A percentile compares a stretch with the other conserved stretches of the same genome.
Evolutionary conservation across 768 basidiomycete species (phyloP).

Genomic region (Trametes villosa): DNA sequence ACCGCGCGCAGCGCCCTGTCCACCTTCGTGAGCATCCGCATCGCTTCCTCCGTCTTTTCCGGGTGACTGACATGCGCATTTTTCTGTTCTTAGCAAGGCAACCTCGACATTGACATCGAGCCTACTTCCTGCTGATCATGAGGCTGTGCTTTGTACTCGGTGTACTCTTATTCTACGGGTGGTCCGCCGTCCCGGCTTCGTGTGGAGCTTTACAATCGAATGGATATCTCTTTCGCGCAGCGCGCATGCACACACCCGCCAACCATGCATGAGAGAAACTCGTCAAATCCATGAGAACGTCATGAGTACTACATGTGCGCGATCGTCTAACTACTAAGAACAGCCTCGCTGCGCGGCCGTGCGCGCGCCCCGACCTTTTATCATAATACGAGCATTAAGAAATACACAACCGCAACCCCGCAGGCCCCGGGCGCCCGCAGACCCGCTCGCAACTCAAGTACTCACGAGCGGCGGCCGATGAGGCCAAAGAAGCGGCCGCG

Average conservation of each 20-base stretch:
- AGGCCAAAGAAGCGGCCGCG: conserved; percentile 51
- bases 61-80: background rate
- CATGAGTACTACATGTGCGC: conserved; percentile 4
- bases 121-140: conserved; percentile 9
- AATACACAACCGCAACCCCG: background rate
- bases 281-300: conserved; percentile 2
- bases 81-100: conserved; percentile 19
- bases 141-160: background rate
- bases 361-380: conserved; percentile 1
- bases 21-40: conserved; percentile 34
- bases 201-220: background rate
- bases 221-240: background rate
- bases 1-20: conserved; percentile 38
- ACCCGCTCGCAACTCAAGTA: background rate
- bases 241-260: background rate
- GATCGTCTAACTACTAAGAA: background rate
- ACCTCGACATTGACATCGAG: conserved; percentile 22
- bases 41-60: background rate
- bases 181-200: too few species aligned
- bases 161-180: background rate
- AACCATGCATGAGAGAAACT: background rate
- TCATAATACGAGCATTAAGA: conserved; percentile 6
- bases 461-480: conserved; percentile 19
- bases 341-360: background rate
- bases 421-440: too few species aligned